A percentile compares a stretch with the other conserved stretches of the same genome.
Conservation (phyloP, 1,284 basidiomycete genomes). For the Coniferiporia weirii region DNA sequence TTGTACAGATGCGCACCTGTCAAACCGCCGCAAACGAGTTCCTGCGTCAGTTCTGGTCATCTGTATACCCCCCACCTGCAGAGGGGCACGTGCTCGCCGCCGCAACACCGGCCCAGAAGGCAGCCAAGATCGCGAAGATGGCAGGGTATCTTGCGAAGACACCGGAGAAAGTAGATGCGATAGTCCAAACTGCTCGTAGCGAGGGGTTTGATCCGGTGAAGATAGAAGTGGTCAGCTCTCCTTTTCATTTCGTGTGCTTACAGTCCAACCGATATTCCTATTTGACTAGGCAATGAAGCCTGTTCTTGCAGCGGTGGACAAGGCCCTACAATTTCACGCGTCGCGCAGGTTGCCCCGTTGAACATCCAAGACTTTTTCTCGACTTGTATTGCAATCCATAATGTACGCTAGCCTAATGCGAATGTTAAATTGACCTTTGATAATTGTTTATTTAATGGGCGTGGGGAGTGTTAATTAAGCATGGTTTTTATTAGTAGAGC, state of each 20-base stretch:
- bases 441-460: no score
- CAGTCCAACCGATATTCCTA: constrained; percentile 4
- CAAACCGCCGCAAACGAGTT: constrained; percentile 95
- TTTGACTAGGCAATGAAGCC: constrained; percentile 70
- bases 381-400: background rate
- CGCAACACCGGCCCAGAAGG: constrained; percentile 58
- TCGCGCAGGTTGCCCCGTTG: constrained; percentile 13
- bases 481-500: no score
- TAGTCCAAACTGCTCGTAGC: constrained; percentile 59
- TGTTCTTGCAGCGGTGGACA: constrained; percentile 37
- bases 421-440: no score
- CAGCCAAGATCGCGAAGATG: constrained; percentile 81
- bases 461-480: no score
- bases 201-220: constrained; percentile 59
- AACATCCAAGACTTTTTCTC: background rate
- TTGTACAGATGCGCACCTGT: constrained; percentile 79
- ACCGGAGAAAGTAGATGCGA: constrained; percentile 72
- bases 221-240: constrained; percentile 58
- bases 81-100: constrained; percentile 46
- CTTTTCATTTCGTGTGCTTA: constrained; percentile 1
- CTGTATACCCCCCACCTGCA: constrained; percentile 72
- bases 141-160: constrained; percentile 73
- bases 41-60: constrained; percentile 91
- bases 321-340: constrained; percentile 30
- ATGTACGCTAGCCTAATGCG: background rate